Evolutionary conservation across 139 green algal species (phyloP), one percentile per base, ranked within the genome.

Genomic region (Coccomyxa sp.): DNA sequence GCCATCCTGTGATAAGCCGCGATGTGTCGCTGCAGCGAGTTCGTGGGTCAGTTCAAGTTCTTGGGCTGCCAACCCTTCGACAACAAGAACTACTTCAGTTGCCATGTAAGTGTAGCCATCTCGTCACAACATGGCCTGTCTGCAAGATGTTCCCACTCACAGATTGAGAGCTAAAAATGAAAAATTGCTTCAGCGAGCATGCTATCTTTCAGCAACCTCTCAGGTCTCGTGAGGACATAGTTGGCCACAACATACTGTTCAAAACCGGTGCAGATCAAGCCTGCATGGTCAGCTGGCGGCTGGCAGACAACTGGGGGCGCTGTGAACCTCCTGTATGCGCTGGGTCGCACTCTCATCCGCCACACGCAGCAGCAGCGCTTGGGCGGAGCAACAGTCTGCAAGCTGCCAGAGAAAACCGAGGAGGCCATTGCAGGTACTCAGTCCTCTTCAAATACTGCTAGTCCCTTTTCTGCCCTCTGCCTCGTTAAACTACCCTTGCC

Each of bases 281-380:
- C 38, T 51, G 38, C 38, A 7, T 51, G 38, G 38, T 51, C 38
- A 7, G 3, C 38, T 51, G 7, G 3, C 38, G 7, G 38, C 38
- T 51, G 38, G 38, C 7, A 3, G 38, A 51, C 38, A 51, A 51
- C 38, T 51, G 38, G 3, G 7, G 38, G 7, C 7, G 38, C 38
- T 51, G 38, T 7, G 38, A 51, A 51, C 7, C 87, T 95, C 76
- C 82, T 94, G 30, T 92, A 90, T 76, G 79, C 80, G 13, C 82
- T 95, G 86, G 58, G 63, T 10, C 32, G 82, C 30, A 79, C 57
- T 45, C 89, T 94, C 83, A 82, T 95, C 1, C 86, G 93, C 7
- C 93, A 96, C 91, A 94, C 91, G 77, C 94, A 95, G 88, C 58
- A 76, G 63, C 91, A 94, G 81, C 85, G 87, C 23, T 82, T 93